These are phyloP conservation scores for Typha latifolia DNA, from an alignment of 176 grass and related monocot genomes.

Conservation along the genomic window DNA sequence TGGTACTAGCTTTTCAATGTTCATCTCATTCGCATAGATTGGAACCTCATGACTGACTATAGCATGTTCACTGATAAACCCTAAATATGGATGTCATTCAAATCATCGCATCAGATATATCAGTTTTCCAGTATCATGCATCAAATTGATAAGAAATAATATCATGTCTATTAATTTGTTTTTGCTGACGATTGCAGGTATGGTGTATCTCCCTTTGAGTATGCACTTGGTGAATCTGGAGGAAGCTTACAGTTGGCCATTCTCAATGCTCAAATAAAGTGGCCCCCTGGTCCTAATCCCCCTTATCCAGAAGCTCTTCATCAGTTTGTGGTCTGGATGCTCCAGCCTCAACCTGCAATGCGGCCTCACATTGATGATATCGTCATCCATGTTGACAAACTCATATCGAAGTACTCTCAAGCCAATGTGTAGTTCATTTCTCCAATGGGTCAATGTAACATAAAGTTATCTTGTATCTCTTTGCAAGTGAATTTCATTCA, in stretches of 20 bases:
- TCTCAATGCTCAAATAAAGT: constrained; percentile 81
- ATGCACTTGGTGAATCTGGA: constrained; percentile 68
- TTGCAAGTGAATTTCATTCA: neutral
- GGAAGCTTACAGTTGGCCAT: constrained; percentile 90
- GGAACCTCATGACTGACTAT: no score
- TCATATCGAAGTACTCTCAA: constrained; percentile 50
- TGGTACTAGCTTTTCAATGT: no score
- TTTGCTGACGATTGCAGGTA: constrained; percentile 39
- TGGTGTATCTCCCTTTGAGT: constrained; percentile 79
- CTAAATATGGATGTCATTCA: no score
- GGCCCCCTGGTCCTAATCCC: constrained; percentile 48
- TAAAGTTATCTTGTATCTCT: neutral
- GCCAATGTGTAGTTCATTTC: neutral
- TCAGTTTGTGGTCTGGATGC: constrained; percentile 80
- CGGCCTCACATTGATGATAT: constrained; percentile 75
- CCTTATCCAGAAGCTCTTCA: constrained; percentile 67
- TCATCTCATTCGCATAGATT: no score
- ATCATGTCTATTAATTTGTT: neutral
- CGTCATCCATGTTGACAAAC: constrained; percentile 79
- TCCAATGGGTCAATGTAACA: neutral
- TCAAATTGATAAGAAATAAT: neutral
- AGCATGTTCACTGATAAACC: no score
- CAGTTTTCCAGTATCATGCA: neutral
- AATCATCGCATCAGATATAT: neutral
- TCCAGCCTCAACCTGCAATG: constrained; percentile 62